Conservation (phyloP, 345 rosid species). For the Arabis alpina region DNA sequence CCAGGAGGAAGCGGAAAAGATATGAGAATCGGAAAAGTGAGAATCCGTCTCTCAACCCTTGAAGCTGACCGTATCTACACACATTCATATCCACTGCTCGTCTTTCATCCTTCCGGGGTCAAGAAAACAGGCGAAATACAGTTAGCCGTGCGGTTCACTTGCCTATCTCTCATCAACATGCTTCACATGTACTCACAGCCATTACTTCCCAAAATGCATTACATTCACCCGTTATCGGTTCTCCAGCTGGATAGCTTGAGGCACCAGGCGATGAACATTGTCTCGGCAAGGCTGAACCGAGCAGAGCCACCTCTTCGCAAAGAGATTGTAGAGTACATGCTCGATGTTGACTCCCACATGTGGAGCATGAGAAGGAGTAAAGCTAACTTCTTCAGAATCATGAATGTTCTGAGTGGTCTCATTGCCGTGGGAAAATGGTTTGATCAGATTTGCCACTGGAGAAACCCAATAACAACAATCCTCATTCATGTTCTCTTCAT, state of each 20-base stretch:
- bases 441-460: slow-evolving; percentile 93
- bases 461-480: slow-evolving; percentile 85
- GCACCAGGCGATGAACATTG: slow-evolving; percentile 93
- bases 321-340: slow-evolving; percentile 97
- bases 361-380: slow-evolving; percentile 99
- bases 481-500: slow-evolving; percentile 81
- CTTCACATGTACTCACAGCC: slow-evolving; percentile 89
- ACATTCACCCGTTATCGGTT: slow-evolving; percentile 88
- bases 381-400: slow-evolving; percentile 63
- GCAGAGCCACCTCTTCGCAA: slow-evolving; percentile 95
- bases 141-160: slow-evolving; percentile 82
- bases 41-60: slow-evolving; percentile 91
- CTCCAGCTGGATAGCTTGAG: slow-evolving; percentile 87
- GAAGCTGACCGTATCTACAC: slow-evolving; percentile 93
- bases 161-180: slow-evolving; percentile 81
- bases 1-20: slow-evolving; percentile 67
- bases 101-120: slow-evolving; percentile 81
- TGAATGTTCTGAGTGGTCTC: slow-evolving; percentile 66
- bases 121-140: slow-evolving; percentile 96
- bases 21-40: slow-evolving; percentile 82
- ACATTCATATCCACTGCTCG: slow-evolving; percentile 87
- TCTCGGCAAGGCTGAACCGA: slow-evolving; percentile 77
- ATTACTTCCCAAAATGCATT: slow-evolving; percentile 91
- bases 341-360: slow-evolving; percentile 97
- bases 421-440: slow-evolving; percentile 89